Base-by-base conservation (phyloP, 345 rosid genomes). In the Brassica cretica region DNA sequence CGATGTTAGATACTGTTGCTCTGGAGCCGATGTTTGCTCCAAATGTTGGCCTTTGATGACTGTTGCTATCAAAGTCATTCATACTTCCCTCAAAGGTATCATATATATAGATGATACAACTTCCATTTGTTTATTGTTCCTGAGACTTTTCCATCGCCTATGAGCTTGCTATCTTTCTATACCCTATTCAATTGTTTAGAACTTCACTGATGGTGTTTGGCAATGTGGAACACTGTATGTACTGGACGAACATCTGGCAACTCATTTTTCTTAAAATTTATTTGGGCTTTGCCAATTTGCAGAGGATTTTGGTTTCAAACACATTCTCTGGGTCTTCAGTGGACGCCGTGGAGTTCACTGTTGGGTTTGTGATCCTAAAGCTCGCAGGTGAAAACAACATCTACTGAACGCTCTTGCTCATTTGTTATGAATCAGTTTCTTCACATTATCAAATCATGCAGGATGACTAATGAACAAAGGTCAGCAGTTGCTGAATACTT, bases 341-440 rank as follows among this genome's bases (percentile, higher is more conserved):
- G 98, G 98, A 7, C 90, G 98, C 0, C 96, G 96, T 82, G 98
- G 98, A 75, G 98, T 94, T 75, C 98, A 94, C 70, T 94, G 97
- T 82, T 94, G 98, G 99, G 97, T 91, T 83, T 94, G 95, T 84
- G 98, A 94, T 84, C 86, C 86, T 51, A 91, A 87, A 89, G 98
- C 98, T 55, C 89, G 98, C 81, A 88, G 97, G 98, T 92, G 73
- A 75, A 8, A 1, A 14, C 49, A 12, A 62, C 14, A 25, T 61
- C 68, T 33, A 66, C 27, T 56, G 14, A 71, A 77, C 9, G 21
- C 37, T 55, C 14, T 32, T 66, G 11, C 30, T 72, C 69, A 19
- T 4, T 60, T 62, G 15, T n/a, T 29, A 62, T 14, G 63, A 24
- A 46, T 33, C 41, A 32, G 2, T 70, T 15, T 76, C 56, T 65